Evolutionary conservation across 2,329 filamentous ascomycete genomes (phyloP), one percentile per base, ranked within the genome.

Genomic region (Ceratocystis diversiconidia): DNA sequence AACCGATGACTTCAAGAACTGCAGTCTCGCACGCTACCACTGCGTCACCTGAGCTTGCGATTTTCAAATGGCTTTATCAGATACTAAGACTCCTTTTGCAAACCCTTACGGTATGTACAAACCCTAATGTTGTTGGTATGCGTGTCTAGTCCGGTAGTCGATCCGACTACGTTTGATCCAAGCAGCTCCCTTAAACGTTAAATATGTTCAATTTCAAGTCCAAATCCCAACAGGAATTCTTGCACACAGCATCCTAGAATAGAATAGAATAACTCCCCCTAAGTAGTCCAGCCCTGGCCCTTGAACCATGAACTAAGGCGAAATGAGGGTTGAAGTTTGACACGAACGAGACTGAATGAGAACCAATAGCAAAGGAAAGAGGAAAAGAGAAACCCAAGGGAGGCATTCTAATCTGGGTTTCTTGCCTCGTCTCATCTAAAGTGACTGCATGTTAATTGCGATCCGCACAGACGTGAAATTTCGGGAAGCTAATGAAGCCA

Each of bases 1-100:
- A 66, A 64, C 65, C 65, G 61, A 64, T 66, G 65, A 66, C 64
- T 66, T 66, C 50, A 66, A 66, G 64, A 66, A 66, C 64, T 66
- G 64, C 64, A 66, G 64, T 66, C 64, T 66, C 64, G 50, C 64
- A 66, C 64, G 64, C 64, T 66, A 66, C 64, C 64, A 66, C 64
- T 66, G 64, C 64, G 64, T 66, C 64, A 66, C 30, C 64, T 65
- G 64, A 66, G 65, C 65, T 50, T 2, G 10, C 36, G 19, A 5
- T 17, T 17, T 30, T 6, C 5, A 0, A 0, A 4, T 3, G 12
- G 17, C n/a, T 3, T 32, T 57, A 30, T 28, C 6, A 25, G 48
- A 15, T 32, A 7, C 17, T 57, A 30, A 32, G 52, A 57, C 0
- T 5, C 10, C 28, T 8, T n/a, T 0, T 4, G 0, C 7, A 15